Percentiles rank a stretch among this genome's conserved stretches.
Conservation (phyloP, 441 rosid genomes). For the Gossypium laxum region DNA sequence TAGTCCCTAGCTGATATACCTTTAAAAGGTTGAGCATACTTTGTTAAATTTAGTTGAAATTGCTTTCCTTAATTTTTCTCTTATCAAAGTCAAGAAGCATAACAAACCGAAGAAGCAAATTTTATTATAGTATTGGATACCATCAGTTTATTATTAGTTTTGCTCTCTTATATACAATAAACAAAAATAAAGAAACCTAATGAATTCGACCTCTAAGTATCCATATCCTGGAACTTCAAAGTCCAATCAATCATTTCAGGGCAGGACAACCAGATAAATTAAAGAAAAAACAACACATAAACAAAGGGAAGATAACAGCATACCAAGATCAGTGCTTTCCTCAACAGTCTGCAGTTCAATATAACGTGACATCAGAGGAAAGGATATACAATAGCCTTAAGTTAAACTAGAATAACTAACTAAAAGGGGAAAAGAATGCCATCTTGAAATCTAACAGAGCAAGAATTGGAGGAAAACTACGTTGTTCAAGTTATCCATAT, state of each 20-base stretch:
- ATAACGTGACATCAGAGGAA: conserved; percentile 2
- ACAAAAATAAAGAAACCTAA: neutral
- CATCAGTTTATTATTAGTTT: neutral
- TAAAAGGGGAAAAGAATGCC: neutral
- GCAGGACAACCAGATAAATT: neutral
- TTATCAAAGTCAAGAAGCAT: neutral
- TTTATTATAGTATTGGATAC: neutral
- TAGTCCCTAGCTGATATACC: neutral
- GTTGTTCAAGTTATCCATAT: conserved; percentile 33
- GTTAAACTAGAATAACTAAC: neutral
- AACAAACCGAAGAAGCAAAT: neutral
- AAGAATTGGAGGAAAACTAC: conserved; percentile 21
- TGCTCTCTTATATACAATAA: neutral
- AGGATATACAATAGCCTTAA: neutral
- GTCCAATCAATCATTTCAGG: neutral
- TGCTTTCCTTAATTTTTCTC: neutral
- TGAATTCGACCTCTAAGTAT: neutral
- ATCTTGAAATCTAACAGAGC: neutral
- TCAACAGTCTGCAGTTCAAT: conserved; percentile 35
- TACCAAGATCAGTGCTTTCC: conserved; percentile 49
- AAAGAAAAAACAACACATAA: neutral
- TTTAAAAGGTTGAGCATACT: neutral
- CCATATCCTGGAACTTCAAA: neutral
- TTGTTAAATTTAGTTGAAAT: neutral
- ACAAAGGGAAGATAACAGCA: conserved; percentile 14